These are phyloP conservation scores for Aechmea fasciata DNA, from an alignment of 176 grass and related monocot genomes.

Conservation along the genomic window DNA sequence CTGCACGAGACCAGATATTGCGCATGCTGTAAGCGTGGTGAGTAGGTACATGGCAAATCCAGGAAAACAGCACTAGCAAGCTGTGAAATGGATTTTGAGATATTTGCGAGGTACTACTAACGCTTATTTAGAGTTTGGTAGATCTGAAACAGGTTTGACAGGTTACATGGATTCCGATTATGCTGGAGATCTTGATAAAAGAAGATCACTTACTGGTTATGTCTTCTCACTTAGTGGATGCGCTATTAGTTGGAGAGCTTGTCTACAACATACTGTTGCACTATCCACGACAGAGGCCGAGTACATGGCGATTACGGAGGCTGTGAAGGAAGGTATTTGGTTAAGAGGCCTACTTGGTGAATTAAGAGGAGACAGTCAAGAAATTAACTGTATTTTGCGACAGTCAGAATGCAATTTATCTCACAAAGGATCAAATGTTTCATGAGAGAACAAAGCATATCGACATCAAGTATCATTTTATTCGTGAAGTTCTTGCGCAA, in stretches of 20 bases:
- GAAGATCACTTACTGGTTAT: background rate
- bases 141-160: background rate
- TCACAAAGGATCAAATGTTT: background rate
- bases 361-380: background rate
- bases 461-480: background rate
- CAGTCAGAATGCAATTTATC: background rate
- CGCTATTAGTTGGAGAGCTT: no score
- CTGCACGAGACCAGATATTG: constrained; percentile 1
- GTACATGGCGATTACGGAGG: background rate
- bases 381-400: background rate
- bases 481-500: background rate
- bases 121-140: background rate
- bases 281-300: background rate
- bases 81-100: background rate
- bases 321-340: background rate
- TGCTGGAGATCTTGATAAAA: background rate
- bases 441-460: background rate
- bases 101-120: background rate
- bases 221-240: background rate
- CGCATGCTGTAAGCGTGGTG: background rate
- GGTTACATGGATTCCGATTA: background rate
- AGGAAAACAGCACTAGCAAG: background rate
- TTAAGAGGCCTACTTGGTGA: background rate
- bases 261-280: no score
- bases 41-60: constrained; percentile 7